phyloP scores from a whole-genome alignment of 2,329 filamentous ascomycete species.

The Grosmannia huntii region DNA sequence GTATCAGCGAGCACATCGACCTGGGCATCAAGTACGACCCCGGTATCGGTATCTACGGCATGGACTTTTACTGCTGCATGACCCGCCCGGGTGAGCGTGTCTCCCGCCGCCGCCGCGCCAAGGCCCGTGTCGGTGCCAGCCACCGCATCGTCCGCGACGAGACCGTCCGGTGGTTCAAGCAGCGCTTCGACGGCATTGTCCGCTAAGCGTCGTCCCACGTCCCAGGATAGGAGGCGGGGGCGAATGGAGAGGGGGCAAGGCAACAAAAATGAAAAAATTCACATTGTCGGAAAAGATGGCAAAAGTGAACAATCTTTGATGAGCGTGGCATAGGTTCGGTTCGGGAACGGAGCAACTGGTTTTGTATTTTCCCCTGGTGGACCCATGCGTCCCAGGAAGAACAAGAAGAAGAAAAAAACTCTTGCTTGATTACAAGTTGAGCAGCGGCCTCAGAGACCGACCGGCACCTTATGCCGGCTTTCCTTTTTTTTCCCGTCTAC shows the following conservation, averaged over 20 bases:
- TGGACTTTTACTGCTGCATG: conserved; percentile 99
- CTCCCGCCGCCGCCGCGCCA: conserved; percentile 82
- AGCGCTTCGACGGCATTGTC: conserved; percentile 95
- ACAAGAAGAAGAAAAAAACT: conserved; percentile 23
- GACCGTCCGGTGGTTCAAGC: conserved; percentile 92
- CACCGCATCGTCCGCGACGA: conserved; percentile 92
- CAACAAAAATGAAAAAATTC: background rate
- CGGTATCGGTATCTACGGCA: conserved; percentile 96
- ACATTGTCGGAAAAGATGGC: background rate
- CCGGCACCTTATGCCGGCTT: conserved; percentile 55
- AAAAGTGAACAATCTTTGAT: background rate
- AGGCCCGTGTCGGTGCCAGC: conserved; percentile 71
- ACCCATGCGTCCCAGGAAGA: background rate
- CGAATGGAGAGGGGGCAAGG: background rate
- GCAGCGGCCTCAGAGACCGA: conserved; percentile 63
- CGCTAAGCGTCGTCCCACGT: conserved; percentile 50
- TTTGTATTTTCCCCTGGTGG: conserved; percentile 12
- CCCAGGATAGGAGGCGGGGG: conserved; percentile 14
- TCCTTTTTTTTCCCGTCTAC: conserved; percentile 13
- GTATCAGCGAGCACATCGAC: conserved; percentile 99
- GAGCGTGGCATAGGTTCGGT: conserved; percentile 14
- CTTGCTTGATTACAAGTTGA: conserved; percentile 41
- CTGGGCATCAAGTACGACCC: conserved; percentile 99
- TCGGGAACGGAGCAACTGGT: conserved; percentile 27
- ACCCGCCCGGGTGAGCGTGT: conserved; percentile 98